Evolutionary conservation across 192 early-diverging fungal species (phyloP), one percentile per base, ranked within the genome.

Genomic region (Backusella macrospora): DNA sequence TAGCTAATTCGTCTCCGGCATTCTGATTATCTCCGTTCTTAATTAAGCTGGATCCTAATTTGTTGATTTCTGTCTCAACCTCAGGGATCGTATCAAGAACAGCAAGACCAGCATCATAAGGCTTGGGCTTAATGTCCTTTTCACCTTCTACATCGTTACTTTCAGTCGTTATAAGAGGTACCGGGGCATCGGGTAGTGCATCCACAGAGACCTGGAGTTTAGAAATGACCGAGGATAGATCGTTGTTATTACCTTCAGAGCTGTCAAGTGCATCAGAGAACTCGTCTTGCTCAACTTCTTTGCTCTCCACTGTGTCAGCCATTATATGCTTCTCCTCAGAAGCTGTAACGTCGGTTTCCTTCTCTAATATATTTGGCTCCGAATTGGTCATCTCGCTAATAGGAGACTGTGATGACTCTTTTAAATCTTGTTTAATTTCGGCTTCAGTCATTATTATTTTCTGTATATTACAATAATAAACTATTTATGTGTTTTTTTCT

Each of bases 21-120:
- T 59, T 26, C 26, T 26, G 18, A 10, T 64, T 21, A 21, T 44
- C 38, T 68, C 44, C 67, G 23, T 45, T 26, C 21, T 68, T 47
- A 68, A 68, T 68, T 47, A 45, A 68, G 67, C 45, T 47, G 42
- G 67, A 44, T 45, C 42, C 43, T 68, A 68, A 68, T 68, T 68
- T 44, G 39, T 13, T 66, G 18, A 39, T 42, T 66, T 66, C 38
- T 66, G 65, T 38, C 23, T 68, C 67, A 43, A 68, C n/a, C 21
- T 59, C 52, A 59, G 52, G 52, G 52, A 59, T 59, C 52, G 52
- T 59, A 59, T 59, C 52, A 59, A 59, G 52, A 59, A 59, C 52
- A 23, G 52, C 52, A 59, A 59, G 52, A 13, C 52, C 52, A 10
- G 52, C 52, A 59, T 59, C 52, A 13, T 59, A 59, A 13, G 52